phyloP scores from a whole-genome alignment of 2,329 filamentous ascomycete genomes.

The Pseudogymnoascus sp. region DNA sequence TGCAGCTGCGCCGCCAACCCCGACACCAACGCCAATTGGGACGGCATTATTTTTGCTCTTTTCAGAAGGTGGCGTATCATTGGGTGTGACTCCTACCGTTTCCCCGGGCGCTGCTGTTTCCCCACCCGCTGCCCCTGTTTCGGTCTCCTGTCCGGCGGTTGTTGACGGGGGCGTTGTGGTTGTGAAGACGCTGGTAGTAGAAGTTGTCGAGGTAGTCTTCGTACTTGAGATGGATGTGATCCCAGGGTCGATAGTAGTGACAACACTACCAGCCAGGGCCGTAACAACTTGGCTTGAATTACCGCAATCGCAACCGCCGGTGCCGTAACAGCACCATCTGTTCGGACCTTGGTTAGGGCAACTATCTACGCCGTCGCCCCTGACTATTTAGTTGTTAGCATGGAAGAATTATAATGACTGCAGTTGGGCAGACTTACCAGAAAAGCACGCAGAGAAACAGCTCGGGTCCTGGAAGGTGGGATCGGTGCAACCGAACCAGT shows the following conservation, averaged over 20 bases:
- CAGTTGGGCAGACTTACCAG: background rate
- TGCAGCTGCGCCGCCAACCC: background rate
- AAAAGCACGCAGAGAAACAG: background rate
- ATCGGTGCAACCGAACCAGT: background rate
- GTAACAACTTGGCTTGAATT: background rate
- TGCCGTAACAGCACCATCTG: background rate
- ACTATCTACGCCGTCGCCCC: background rate
- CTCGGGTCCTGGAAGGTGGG: background rate
- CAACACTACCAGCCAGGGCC: background rate
- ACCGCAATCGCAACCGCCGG: background rate
- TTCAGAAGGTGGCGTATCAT: background rate
- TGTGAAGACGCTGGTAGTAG: background rate
- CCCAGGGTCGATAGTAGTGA: background rate
- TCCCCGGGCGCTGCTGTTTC: background rate
- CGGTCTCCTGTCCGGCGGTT: background rate
- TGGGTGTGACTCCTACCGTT: background rate
- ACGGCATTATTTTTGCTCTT: conserved; percentile 2
- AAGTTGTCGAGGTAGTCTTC: background rate
- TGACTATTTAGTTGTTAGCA: background rate
- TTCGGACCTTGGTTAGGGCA: background rate
- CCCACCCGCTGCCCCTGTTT: background rate
- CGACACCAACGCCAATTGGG: background rate
- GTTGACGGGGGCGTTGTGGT: background rate
- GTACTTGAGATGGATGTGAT: background rate
- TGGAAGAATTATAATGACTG: background rate